Percentiles rank a stretch among this genome's conserved stretches.
These are phyloP conservation scores for Hericium rajendrae DNA, from an alignment of 768 basidiomycete species.

Conservation along the genomic window DNA sequence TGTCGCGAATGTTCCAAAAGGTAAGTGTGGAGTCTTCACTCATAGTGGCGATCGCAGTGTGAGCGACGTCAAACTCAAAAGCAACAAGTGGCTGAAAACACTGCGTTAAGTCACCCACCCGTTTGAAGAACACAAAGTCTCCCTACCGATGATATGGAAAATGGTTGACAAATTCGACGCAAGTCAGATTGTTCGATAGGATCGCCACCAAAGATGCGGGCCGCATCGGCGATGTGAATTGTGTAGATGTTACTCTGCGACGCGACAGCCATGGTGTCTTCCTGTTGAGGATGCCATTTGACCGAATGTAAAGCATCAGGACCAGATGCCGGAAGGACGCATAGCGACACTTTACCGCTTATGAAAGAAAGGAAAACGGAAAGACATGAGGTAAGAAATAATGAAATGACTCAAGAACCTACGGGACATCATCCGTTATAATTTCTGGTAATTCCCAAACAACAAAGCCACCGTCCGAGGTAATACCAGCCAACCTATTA, in stretches of 20 bases:
- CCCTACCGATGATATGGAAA: constrained; percentile 63
- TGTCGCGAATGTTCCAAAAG: constrained; percentile 76
- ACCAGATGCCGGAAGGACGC: constrained; percentile 52
- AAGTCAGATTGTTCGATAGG: constrained; percentile 63
- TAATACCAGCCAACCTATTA: constrained; percentile 77
- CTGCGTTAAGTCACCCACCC: neutral
- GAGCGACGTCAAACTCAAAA: constrained; percentile 76
- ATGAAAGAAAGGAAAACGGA: constrained; percentile 1
- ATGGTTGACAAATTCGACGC: constrained; percentile 56
- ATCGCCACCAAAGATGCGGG: constrained; percentile 51
- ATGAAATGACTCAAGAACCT: constrained; percentile 23
- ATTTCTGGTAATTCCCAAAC: constrained; percentile 80
- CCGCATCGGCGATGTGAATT: constrained; percentile 59
- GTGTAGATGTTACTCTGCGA: constrained; percentile 69
- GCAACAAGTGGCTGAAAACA: constrained; percentile 58
- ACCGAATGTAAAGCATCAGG: constrained; percentile 65
- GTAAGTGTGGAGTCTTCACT: constrained; percentile 75
- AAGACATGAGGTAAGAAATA: neutral
- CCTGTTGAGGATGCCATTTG: constrained; percentile 83
- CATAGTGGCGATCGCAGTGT: constrained; percentile 71
- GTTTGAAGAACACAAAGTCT: neutral
- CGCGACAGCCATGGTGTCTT: constrained; percentile 74
- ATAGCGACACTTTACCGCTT: constrained; percentile 61
- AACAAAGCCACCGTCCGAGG: constrained; percentile 82
- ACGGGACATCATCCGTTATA: constrained; percentile 84